Conservation (phyloP, 192 early-diverging fungal genomes). For the Chytriomyces sp. region DNA sequence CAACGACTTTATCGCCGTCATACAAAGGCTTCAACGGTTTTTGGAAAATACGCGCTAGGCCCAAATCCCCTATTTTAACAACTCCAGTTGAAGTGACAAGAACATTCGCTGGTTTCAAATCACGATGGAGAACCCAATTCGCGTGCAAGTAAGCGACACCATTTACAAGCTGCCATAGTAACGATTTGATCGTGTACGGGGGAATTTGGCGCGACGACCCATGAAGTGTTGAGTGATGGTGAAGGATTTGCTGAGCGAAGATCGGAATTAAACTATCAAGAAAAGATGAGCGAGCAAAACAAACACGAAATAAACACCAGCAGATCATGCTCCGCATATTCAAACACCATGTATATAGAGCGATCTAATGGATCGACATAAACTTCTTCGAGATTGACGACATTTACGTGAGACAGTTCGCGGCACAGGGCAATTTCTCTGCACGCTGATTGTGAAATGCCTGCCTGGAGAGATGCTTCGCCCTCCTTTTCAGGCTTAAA, state of each 20-base stretch:
- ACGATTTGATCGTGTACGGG: constrained; percentile 66
- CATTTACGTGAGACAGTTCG: constrained; percentile 88
- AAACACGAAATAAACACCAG: constrained; percentile 55
- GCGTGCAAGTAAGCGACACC: constrained; percentile 59
- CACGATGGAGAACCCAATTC: constrained; percentile 60
- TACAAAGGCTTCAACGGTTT: constrained; percentile 53
- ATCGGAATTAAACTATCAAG: neutral
- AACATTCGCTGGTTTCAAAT: constrained; percentile 60
- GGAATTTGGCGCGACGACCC: constrained; percentile 66
- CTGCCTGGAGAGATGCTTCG: constrained; percentile 70
- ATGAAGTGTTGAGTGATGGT: constrained; percentile 77
- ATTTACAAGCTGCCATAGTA: constrained; percentile 61
- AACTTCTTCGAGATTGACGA: constrained; percentile 86
- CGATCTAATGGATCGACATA: constrained; percentile 71
- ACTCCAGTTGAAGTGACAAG: constrained; percentile 51
- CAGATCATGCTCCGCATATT: constrained; percentile 95
- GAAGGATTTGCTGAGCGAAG: constrained; percentile 78
- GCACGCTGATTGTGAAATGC: constrained; percentile 92
- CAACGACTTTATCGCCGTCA: constrained; percentile 60
- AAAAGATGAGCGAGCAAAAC: constrained; percentile 29
- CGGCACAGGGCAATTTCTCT: constrained; percentile 92
- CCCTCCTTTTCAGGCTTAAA: constrained; percentile 97
- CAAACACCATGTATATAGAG: constrained; percentile 95
- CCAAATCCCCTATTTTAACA: constrained; percentile 60
- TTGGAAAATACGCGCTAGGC: constrained; percentile 56